phyloP scores from a whole-genome alignment of 495 filamentous ascomycete genomes.

The Aspergillus wentii region DNA sequence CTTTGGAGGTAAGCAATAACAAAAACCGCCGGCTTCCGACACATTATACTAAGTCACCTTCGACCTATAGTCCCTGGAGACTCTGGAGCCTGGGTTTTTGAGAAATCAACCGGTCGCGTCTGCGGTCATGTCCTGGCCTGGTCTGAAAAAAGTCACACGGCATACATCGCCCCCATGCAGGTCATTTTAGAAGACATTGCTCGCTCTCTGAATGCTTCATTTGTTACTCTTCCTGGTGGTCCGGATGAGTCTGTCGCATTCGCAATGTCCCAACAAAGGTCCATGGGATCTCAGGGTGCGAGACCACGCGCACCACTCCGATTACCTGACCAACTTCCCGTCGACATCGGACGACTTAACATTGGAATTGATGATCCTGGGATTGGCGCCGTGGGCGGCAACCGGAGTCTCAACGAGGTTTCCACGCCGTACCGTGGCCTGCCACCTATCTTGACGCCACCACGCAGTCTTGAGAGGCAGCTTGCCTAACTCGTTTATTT shows the following conservation, averaged over 20 bases:
- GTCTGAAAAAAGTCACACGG: constrained; percentile 66
- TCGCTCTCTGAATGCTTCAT: constrained; percentile 54
- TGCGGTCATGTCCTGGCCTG: constrained; percentile 89
- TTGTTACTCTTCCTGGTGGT: constrained; percentile 34
- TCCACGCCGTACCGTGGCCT: constrained; percentile 20
- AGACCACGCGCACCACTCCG: constrained; percentile 14
- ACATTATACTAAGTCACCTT: background rate
- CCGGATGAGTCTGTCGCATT: constrained; percentile 24
- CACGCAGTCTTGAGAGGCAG: constrained; percentile 36
- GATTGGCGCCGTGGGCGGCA: constrained; percentile 8
- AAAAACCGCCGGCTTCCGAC: constrained; percentile 1
- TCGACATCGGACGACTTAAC: constrained; percentile 24
- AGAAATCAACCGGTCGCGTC: constrained; percentile 70
- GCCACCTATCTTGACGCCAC: constrained; percentile 30
- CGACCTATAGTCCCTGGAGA: constrained; percentile 66
- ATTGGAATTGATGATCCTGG: constrained; percentile 17
- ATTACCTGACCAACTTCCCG: constrained; percentile 27
- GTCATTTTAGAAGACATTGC: constrained; percentile 80
- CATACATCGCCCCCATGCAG: constrained; percentile 94
- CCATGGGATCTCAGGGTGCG: constrained; percentile 13
- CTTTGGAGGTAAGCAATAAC: constrained; percentile 53
- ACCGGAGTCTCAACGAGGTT: constrained; percentile 8
- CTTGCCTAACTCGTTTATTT: constrained; percentile 22
- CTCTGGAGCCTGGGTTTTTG: constrained; percentile 89
- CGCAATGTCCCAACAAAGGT: constrained; percentile 13